Percentiles rank a stretch among this genome's conserved stretches.
These are phyloP conservation scores for Herpetospermum pedunculosum DNA, from an alignment of 306 rosid genomes.

Conservation along the genomic window DNA sequence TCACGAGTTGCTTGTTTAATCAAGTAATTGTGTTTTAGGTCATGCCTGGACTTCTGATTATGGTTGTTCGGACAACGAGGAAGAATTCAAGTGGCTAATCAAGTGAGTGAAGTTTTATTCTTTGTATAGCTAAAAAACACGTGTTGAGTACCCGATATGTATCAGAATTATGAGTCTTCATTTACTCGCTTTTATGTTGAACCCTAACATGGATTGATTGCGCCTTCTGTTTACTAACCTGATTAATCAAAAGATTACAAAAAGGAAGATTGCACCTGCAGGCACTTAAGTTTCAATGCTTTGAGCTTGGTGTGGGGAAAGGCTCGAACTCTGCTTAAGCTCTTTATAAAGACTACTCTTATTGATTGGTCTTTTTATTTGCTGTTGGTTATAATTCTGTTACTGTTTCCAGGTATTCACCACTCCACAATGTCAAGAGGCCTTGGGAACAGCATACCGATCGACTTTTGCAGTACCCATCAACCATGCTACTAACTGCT, in stretches of 20 bases:
- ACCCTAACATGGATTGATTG: not conserved
- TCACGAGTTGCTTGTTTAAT: not conserved
- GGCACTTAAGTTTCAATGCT: not conserved
- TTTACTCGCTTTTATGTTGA: no score
- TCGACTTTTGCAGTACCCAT: slow-evolving; percentile 57
- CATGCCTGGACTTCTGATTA: slow-evolving; percentile 92
- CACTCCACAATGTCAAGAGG: slow-evolving; percentile 81
- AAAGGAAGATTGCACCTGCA: not conserved
- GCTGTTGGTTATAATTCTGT: not conserved
- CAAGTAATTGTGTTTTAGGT: slow-evolving; percentile 30
- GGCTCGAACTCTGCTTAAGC: not conserved
- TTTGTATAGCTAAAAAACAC: not conserved
- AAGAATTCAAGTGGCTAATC: slow-evolving; percentile 85
- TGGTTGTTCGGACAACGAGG: slow-evolving; percentile 87
- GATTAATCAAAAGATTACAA: not conserved
- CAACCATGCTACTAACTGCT: slow-evolving; percentile 88
- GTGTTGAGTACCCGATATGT: not conserved
- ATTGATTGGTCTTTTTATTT: not conserved
- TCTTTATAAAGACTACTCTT: not conserved
- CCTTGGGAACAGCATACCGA: slow-evolving; percentile 62
- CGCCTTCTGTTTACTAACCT: not conserved
- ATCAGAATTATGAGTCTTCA: not conserved
- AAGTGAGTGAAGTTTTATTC: slow-evolving; percentile 40
- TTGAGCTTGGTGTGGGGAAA: not conserved
- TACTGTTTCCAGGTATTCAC: slow-evolving; percentile 60